Percentiles rank a stretch among this genome's conserved stretches.
Evolutionary conservation across 176 grass and related monocot species (phyloP).

Genomic region (Hordeum vulgare): DNA sequence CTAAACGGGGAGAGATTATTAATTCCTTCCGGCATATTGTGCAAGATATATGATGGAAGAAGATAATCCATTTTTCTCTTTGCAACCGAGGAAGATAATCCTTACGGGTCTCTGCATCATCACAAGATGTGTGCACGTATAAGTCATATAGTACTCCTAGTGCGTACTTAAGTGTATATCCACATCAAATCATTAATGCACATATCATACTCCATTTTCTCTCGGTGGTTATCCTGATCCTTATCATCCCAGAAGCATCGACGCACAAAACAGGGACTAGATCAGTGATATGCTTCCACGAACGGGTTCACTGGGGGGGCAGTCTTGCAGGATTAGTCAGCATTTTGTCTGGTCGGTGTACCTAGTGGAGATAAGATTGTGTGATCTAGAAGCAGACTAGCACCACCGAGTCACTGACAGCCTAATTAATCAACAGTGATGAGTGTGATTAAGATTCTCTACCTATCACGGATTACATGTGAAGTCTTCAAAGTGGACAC

Average conservation of each 20-base stretch:
- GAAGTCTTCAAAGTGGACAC: conserved; percentile 10
- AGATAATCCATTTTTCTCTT: no score
- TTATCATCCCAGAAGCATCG: not conserved
- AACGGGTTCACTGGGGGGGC: conserved; percentile 3
- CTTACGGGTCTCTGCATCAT: no score
- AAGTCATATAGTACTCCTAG: no score
- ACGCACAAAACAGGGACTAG: not conserved
- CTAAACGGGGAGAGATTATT: no score
- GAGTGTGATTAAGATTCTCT: conserved; percentile 27
- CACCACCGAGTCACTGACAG: conserved; percentile 1
- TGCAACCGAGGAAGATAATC: no score
- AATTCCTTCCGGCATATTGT: no score
- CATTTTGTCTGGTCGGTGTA: not conserved
- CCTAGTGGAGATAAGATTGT: not conserved
- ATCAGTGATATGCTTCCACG: not conserved
- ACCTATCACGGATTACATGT: conserved; percentile 21
- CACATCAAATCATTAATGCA: no score
- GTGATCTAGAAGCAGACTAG: not conserved
- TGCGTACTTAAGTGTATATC: no score
- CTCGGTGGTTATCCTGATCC: not conserved
- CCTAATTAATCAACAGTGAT: not conserved
- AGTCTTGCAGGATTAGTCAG: not conserved
- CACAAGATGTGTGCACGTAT: no score
- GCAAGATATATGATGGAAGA: no score
- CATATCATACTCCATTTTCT: no score